These are phyloP conservation scores for Kwoniella dendrophila DNA, from an alignment of 768 basidiomycete species.

Conservation along the genomic window DNA sequence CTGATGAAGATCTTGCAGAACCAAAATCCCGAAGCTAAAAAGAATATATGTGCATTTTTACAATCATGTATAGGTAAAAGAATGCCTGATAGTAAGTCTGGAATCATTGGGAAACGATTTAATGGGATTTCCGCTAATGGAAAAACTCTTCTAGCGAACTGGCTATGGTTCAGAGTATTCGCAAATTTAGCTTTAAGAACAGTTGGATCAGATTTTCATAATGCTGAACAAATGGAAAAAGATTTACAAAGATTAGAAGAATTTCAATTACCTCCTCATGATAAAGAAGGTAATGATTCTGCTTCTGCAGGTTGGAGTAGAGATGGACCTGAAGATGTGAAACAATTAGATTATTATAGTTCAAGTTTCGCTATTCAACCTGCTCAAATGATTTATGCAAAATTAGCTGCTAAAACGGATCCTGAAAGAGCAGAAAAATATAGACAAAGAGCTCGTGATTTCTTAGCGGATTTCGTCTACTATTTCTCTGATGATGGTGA, in stretches of 20 bases:
- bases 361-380: constrained; percentile 78
- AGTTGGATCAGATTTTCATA: constrained; percentile 65
- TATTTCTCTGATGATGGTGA: constrained; percentile 74
- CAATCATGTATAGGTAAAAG: constrained; percentile 77
- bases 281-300: constrained; percentile 56
- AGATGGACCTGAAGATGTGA: constrained; percentile 74
- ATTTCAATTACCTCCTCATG: constrained; percentile 64
- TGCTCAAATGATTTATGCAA: constrained; percentile 71
- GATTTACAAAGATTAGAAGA: constrained; percentile 76
- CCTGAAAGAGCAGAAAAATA: constrained; percentile 69
- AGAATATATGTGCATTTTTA: constrained; percentile 68
- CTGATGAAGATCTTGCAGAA: constrained; percentile 17
- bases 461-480: constrained; percentile 71
- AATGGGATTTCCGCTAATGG: constrained; percentile 15
- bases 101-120: not conserved
- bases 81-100: constrained; percentile 67
- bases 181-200: constrained; percentile 72
- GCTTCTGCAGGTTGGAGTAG: constrained; percentile 66
- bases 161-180: constrained; percentile 81
- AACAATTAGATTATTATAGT: constrained; percentile 78
- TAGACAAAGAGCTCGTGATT: constrained; percentile 65
- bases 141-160: constrained; percentile 60
- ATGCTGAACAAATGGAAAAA: constrained; percentile 67
- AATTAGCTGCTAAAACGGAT: constrained; percentile 66
- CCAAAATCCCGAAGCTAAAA: constrained; percentile 61